phyloP scores from a whole-genome alignment of 78 protist species.

The Planoprotostelium fungivorum region DNA sequence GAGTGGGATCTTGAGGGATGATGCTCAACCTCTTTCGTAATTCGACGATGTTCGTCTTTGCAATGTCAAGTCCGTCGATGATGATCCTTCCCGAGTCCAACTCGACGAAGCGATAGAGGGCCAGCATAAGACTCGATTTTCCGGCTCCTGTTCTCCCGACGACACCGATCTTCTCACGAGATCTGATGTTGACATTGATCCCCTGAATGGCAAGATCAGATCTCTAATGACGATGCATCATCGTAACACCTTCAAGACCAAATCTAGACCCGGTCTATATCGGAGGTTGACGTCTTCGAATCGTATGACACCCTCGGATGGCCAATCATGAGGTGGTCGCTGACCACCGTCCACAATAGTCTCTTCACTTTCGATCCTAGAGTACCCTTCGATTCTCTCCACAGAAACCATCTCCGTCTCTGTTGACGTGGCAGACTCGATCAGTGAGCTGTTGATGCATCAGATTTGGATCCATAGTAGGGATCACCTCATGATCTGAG shows the following conservation, averaged over 20 bases:
- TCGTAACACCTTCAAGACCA: slow-evolving; percentile 12
- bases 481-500: slow-evolving; percentile 46
- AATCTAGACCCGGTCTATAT: slow-evolving; percentile 67
- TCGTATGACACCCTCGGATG: slow-evolving; percentile 47
- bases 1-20: slow-evolving; percentile 91
- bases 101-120: slow-evolving; percentile 71
- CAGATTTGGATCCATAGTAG: slow-evolving; percentile 52
- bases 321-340: slow-evolving; percentile 61
- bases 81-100: slow-evolving; percentile 35
- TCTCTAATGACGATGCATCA: neutral
- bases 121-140: slow-evolving; percentile 55
- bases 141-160: slow-evolving; percentile 89
- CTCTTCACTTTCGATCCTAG: slow-evolving; percentile 36
- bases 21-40: slow-evolving; percentile 75
- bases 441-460: slow-evolving; percentile 51
- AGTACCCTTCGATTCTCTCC: slow-evolving; percentile 55
- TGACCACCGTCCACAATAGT: slow-evolving; percentile 19
- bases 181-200: slow-evolving; percentile 2
- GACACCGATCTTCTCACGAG: slow-evolving; percentile 77
- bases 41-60: slow-evolving; percentile 18
- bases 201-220: neutral
- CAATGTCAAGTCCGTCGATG: slow-evolving; percentile 65
- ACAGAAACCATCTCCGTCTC: slow-evolving; percentile 49
- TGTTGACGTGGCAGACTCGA: slow-evolving; percentile 22
- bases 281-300: slow-evolving; percentile 59